phyloP scores from a whole-genome alignment of 106 monocot genomes.

The Allium fistulosum region DNA sequence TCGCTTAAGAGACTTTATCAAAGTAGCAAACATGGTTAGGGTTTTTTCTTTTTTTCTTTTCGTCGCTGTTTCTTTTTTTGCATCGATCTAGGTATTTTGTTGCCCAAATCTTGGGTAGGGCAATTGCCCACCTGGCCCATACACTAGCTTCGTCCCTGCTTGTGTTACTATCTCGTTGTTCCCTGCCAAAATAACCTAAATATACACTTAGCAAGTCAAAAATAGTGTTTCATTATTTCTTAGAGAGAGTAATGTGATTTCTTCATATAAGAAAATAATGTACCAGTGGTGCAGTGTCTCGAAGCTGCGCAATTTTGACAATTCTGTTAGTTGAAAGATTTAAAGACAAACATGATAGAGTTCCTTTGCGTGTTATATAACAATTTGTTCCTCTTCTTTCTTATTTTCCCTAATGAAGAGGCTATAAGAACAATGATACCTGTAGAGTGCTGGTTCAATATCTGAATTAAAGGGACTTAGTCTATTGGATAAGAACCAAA shows the following conservation, averaged over 20 bases:
- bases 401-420: slow-evolving; percentile 90
- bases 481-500: too few relatives aligned
- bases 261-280: slow-evolving; percentile 12
- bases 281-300: slow-evolving; percentile 77
- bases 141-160: too few relatives aligned
- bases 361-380: slow-evolving; percentile 86
- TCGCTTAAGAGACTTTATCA: too few relatives aligned
- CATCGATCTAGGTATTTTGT: too few relatives aligned
- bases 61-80: too few relatives aligned
- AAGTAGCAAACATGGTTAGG: too few relatives aligned
- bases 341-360: slow-evolving; percentile 85
- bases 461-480: too few relatives aligned
- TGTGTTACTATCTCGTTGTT: slow-evolving; percentile 58
- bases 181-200: slow-evolving; percentile 95
- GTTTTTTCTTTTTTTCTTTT: too few relatives aligned
- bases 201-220: slow-evolving; percentile 16
- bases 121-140: too few relatives aligned
- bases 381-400: slow-evolving; percentile 91
- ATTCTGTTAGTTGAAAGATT: slow-evolving; percentile 88
- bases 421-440: slow-evolving; percentile 85
- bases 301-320: slow-evolving; percentile 87
- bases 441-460: slow-evolving; percentile 79
- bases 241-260: not conserved
- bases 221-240: not conserved
- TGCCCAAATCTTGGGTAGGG: too few relatives aligned